These are phyloP conservation scores for Cladorrhinum samala DNA, from an alignment of 495 filamentous ascomycete genomes.

Conservation along the genomic window DNA sequence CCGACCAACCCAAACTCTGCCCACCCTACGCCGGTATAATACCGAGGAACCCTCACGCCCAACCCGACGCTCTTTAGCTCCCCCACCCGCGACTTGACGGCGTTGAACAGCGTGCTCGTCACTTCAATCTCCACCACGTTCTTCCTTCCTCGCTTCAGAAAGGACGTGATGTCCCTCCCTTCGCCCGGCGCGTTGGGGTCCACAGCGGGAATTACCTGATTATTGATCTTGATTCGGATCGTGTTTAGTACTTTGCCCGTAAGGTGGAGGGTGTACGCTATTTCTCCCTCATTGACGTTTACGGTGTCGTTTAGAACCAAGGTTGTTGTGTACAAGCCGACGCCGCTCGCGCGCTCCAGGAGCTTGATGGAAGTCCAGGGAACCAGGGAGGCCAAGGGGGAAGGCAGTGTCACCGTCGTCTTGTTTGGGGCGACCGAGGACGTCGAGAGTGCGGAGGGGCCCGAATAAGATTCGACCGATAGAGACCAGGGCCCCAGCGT, in stretches of 20 bases:
- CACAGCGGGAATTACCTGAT: conserved; percentile 16
- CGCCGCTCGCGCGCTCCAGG: no score
- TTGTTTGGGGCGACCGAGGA: no score
- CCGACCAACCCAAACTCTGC: conserved; percentile 16
- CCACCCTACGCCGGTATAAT: conserved; percentile 7
- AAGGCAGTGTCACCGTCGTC: no score
- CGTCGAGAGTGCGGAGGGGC: no score
- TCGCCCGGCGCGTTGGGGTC: conserved; percentile 17
- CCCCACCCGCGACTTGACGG: conserved; percentile 14
- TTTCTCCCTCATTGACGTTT: conserved; percentile 2
- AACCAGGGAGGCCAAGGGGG: no score
- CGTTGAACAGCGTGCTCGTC: conserved; percentile 20
- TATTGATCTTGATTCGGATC: conserved; percentile 25
- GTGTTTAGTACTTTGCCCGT: conserved; percentile 31
- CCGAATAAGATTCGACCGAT: conserved; percentile 36
- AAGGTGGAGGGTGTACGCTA: conserved; percentile 19
- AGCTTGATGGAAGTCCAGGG: no score
- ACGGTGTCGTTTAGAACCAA: no score
- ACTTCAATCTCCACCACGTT: conserved; percentile 15
- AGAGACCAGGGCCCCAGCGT: conserved; percentile 38
- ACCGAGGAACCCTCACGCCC: conserved; percentile 3
- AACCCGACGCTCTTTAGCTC: conserved; percentile 7
- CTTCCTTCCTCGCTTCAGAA: conserved; percentile 18
- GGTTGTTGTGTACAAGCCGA: no score
- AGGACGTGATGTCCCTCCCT: conserved; percentile 18